These are phyloP conservation scores for Mycena pura DNA, from an alignment of 768 basidiomycete genomes.

Conservation along the genomic window DNA sequence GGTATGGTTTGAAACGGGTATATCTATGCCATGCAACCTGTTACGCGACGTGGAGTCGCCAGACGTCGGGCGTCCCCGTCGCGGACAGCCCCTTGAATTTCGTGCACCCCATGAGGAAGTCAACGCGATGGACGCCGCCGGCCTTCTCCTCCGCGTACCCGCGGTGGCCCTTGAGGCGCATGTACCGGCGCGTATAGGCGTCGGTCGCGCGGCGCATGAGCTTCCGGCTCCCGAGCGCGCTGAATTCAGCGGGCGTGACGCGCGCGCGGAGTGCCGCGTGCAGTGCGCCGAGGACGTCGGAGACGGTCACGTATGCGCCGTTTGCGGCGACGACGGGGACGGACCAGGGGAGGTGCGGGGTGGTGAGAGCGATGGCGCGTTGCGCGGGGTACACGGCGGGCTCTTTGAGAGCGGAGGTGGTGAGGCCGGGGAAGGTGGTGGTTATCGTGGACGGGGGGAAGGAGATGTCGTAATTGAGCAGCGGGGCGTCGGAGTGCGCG, in stretches of 20 bases:
- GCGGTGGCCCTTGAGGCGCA: conserved; percentile 1
- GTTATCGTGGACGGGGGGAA: neutral
- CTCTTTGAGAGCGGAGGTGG: neutral
- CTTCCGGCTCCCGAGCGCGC: neutral
- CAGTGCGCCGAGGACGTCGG: neutral
- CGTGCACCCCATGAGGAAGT: conserved; percentile 1
- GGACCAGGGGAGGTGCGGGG: neutral
- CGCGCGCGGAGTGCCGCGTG: neutral
- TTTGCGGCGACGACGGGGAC: neutral
- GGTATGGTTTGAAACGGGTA: no score
- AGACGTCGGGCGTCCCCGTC: neutral
- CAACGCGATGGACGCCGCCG: neutral
- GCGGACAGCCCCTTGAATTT: neutral
- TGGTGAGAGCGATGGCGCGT: neutral
- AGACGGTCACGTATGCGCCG: neutral
- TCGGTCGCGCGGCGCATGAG: conserved; percentile 1
- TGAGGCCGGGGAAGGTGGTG: neutral
- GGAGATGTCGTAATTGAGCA: neutral
- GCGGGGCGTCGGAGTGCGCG: neutral
- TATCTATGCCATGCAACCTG: no score
- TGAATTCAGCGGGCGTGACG: neutral
- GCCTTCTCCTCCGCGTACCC: neutral
- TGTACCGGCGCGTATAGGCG: neutral
- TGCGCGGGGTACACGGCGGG: neutral
- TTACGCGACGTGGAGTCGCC: neutral